A percentile compares a stretch with the other conserved stretches of the same genome.
These are phyloP conservation scores for Metrosideros polymorpha DNA, from an alignment of 441 rosid species.

Conservation along the genomic window DNA sequence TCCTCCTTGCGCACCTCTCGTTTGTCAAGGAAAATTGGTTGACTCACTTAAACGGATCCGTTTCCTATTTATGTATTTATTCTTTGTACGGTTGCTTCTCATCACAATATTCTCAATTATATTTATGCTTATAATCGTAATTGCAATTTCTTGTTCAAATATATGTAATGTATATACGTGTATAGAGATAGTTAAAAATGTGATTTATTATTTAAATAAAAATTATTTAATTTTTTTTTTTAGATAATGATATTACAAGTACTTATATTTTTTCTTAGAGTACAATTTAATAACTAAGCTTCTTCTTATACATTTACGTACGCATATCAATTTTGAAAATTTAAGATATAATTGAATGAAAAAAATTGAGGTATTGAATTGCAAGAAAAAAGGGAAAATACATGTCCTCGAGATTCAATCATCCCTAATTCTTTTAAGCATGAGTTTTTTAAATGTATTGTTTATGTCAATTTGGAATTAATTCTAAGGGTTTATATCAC, in stretches of 20 bases:
- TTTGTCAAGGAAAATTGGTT: not conserved
- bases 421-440: too few relatives aligned
- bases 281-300: not conserved
- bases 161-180: not conserved
- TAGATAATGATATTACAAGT: not conserved
- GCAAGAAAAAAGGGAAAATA: too few relatives aligned
- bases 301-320: not conserved
- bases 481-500: too few relatives aligned
- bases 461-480: too few relatives aligned
- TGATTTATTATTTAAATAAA: too few relatives aligned
- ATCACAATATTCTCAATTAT: not conserved
- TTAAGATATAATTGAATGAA: not conserved
- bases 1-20: not conserved
- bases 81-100: not conserved
- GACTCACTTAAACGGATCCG: not conserved
- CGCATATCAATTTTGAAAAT: too few relatives aligned
- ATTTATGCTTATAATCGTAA: not conserved
- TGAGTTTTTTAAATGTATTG: too few relatives aligned
- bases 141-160: not conserved
- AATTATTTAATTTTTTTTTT: too few relatives aligned
- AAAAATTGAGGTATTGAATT: not conserved
- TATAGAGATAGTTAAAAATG: not conserved
- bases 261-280: not conserved
- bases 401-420: too few relatives aligned
- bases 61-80: not conserved